These are phyloP conservation scores for Lasiodiplodia citricola DNA, from an alignment of 2,329 filamentous ascomycete genomes.

Conservation along the genomic window DNA sequence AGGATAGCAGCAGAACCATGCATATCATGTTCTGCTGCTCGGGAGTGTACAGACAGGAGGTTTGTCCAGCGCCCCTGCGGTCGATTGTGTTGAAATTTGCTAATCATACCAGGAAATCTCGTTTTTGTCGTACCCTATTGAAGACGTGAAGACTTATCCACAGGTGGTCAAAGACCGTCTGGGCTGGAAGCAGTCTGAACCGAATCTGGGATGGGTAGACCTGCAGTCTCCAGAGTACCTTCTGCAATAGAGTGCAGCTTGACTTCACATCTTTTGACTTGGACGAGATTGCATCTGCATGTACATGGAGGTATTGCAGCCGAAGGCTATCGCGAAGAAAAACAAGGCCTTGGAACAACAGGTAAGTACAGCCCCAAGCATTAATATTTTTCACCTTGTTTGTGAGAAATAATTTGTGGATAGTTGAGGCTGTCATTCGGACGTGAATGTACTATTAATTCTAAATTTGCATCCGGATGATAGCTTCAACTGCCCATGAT, in stretches of 20 bases:
- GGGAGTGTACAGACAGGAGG: constrained; percentile 45
- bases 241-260: constrained; percentile 1
- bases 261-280: neutral
- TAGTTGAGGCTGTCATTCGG: too few species aligned
- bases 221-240: constrained; percentile 45
- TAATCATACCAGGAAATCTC: constrained; percentile 36
- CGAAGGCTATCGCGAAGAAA: too few species aligned
- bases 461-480: too few species aligned
- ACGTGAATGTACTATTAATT: too few species aligned
- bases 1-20: constrained; percentile 41
- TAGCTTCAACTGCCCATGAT: too few species aligned
- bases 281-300: neutral
- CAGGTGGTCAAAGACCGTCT: constrained; percentile 44
- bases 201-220: constrained; percentile 50
- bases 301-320: neutral
- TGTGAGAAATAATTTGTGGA: too few species aligned
- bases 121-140: constrained; percentile 44
- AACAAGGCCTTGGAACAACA: too few species aligned
- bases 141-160: constrained; percentile 47
- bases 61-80: neutral
- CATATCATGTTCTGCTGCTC: constrained; percentile 50
- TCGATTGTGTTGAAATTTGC: neutral
- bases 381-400: too few species aligned
- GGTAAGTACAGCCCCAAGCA: too few species aligned
- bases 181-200: constrained; percentile 49